Conservation (phyloP, 768 basidiomycete species). For the Lactifluus rugatus region DNA sequence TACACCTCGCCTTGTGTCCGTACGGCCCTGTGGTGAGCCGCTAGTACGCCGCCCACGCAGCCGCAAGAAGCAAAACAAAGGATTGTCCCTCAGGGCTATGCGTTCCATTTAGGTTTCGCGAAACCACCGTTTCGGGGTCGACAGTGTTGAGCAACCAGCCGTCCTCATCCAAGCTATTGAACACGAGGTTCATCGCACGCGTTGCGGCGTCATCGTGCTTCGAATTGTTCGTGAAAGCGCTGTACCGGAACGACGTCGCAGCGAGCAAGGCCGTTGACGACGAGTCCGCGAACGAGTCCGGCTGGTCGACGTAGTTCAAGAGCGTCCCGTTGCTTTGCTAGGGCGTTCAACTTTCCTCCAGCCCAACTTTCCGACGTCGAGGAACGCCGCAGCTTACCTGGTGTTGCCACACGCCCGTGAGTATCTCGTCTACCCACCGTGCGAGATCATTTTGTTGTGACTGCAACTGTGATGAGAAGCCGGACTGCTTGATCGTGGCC, state of each 20-base stretch:
- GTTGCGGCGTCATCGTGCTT: conserved; percentile 34
- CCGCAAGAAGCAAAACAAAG: conserved; percentile 18
- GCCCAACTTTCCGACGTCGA: background rate
- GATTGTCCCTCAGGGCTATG: conserved; percentile 20
- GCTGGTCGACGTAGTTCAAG: conserved; percentile 42
- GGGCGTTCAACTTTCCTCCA: background rate
- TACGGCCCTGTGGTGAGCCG: too few relatives aligned
- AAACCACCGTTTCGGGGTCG: background rate
- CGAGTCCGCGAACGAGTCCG: conserved; percentile 43
- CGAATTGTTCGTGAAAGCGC: conserved; percentile 31
- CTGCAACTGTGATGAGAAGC: conserved; percentile 29
- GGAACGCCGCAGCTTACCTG: conserved; percentile 29
- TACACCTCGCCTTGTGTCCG: too few relatives aligned
- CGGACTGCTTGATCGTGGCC: conserved; percentile 40
- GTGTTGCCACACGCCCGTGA: conserved; percentile 33
- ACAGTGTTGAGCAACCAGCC: conserved; percentile 19
- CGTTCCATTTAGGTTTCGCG: background rate
- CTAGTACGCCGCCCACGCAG: conserved; percentile 15
- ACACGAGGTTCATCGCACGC: conserved; percentile 31
- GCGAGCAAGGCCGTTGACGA: conserved; percentile 50
- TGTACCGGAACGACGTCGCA: conserved; percentile 46
- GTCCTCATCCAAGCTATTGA: conserved; percentile 30
- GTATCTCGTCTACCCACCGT: conserved; percentile 47
- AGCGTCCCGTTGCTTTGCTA: conserved; percentile 39
- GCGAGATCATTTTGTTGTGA: conserved; percentile 36